A percentile compares a stretch with the other conserved stretches of the same genome.
phyloP scores from a whole-genome alignment of 2,329 filamentous ascomycete genomes.

The Microsporum canis region DNA sequence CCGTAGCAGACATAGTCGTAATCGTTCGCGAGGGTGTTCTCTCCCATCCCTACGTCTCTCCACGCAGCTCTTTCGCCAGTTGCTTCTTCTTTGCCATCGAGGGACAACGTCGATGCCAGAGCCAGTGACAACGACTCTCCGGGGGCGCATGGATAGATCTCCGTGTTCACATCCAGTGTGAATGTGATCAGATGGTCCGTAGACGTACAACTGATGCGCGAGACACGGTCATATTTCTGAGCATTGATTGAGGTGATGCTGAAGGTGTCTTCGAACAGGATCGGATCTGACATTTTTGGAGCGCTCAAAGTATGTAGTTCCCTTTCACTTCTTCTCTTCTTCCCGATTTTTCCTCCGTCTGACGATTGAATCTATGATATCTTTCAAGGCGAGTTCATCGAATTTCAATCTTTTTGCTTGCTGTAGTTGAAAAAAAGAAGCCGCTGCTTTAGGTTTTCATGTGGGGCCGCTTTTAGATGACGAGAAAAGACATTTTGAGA shows the following conservation, averaged over 20 bases:
- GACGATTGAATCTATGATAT: too few species aligned
- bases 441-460: conserved; percentile 1
- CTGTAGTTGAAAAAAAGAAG: background rate
- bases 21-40: conserved; percentile 44
- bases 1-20: conserved; percentile 44
- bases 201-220: conserved; percentile 68
- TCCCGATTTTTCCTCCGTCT: background rate
- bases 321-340: background rate
- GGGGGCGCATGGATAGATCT: conserved; percentile 67
- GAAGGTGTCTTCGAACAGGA: conserved; percentile 91
- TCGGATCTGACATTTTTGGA: conserved; percentile 59
- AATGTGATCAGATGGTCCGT: conserved; percentile 63
- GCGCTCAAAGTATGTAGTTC: conserved; percentile 18
- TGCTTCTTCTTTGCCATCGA: conserved; percentile 73
- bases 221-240: conserved; percentile 89
- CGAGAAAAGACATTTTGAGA: background rate
- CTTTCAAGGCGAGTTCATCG: background rate
- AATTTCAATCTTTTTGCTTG: background rate
- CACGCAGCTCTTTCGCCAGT: conserved; percentile 53
- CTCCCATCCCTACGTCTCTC: conserved; percentile 56
- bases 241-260: conserved; percentile 66
- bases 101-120: conserved; percentile 70
- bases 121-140: conserved; percentile 72
- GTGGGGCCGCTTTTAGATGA: conserved; percentile 1
- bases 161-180: conserved; percentile 84